These are phyloP conservation scores for Hibiscus tridactylites DNA, from an alignment of 345 rosid species.

Conservation along the genomic window DNA sequence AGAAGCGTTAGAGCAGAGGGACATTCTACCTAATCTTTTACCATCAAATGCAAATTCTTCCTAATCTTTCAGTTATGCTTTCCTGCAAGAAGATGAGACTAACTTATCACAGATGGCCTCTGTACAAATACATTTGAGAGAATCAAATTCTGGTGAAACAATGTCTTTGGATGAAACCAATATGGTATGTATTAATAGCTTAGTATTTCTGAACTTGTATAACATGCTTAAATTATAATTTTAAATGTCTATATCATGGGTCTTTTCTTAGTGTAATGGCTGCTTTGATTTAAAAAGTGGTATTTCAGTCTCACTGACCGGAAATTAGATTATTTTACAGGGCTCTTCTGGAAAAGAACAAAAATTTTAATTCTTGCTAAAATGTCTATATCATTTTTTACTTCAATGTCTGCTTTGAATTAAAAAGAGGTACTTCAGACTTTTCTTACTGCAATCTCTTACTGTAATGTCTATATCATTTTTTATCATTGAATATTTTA, in stretches of 20 bases:
- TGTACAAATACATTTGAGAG: slow-evolving; percentile 25
- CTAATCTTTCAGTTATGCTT: not conserved
- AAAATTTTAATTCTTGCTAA: not conserved
- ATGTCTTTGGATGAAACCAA: slow-evolving; percentile 14
- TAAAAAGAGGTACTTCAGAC: too few species aligned
- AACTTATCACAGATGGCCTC: slow-evolving; percentile 22
- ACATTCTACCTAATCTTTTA: slow-evolving; percentile 25
- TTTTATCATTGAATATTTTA: slow-evolving; percentile 7
- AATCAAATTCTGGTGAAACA: slow-evolving; percentile 19
- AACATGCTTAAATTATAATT: not conserved
- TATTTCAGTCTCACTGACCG: not conserved
- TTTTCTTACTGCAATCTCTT: too few species aligned
- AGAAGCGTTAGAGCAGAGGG: slow-evolving; percentile 31
- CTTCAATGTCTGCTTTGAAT: too few species aligned
- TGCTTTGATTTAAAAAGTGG: not conserved
- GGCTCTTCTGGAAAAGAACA: slow-evolving; percentile 24
- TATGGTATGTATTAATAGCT: slow-evolving; percentile 19
- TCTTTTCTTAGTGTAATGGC: not conserved
- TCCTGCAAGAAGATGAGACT: slow-evolving; percentile 28
- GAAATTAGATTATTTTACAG: slow-evolving; percentile 18
- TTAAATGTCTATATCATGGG: not conserved
- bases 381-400: too few species aligned
- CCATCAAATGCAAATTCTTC: slow-evolving; percentile 35
- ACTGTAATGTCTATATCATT: too few species aligned
- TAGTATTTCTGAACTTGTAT: not conserved